Base-by-base conservation (phyloP, 1,284 basidiomycete genomes). In the Singerocomus rubriflavus region DNA sequence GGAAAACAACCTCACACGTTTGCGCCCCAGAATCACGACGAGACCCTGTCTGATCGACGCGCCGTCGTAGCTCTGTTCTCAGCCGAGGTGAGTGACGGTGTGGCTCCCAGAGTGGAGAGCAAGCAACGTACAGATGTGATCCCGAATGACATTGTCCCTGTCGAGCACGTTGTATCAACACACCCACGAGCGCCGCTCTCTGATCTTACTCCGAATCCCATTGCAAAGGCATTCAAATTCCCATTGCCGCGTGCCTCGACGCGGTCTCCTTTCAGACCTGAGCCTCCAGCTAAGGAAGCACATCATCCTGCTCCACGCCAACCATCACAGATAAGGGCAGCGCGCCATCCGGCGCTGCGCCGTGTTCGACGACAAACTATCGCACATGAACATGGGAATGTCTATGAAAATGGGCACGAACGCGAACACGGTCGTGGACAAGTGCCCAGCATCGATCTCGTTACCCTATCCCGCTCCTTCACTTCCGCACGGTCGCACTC, bases 401-500 rank as follows among this genome's bases (percentile, higher is more conserved):
- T 13, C 7, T 14, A 30, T n/a, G 27, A 21, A 5, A 14, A 27
- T 10, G 31, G 14, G 13, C 12, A 26, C 8, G 46, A 27, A 21
- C 12, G 17, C 8, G 46, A 27, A 21, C 30, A 7, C 16, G n/a
- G 41, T 34, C 33, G 6, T 6, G 34, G 6, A 4, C 16, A 29
- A 1, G 55, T 64, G 1, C 66, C 63, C 10, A 56, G 61, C 37
- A 3, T 68, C 12, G 61, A 66, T 37, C 57, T 66, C 9, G 53
- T 56, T 12, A 36, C 53, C 4, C 40, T 54, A 17, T 57, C 64
- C 0, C 52, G 11, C 13, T 51, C 62, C 8, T 58, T 62, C 33
- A 16, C 10, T 2, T 67, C 63, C n/a, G 12, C 26, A 1, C 43
- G 44, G 2, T 57, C 61, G 3, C 33, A 40, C 27, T 57, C 64